Evolutionary conservation across 495 filamentous ascomycete genomes (phyloP).

Genomic region (Rhypophila decipiens): DNA sequence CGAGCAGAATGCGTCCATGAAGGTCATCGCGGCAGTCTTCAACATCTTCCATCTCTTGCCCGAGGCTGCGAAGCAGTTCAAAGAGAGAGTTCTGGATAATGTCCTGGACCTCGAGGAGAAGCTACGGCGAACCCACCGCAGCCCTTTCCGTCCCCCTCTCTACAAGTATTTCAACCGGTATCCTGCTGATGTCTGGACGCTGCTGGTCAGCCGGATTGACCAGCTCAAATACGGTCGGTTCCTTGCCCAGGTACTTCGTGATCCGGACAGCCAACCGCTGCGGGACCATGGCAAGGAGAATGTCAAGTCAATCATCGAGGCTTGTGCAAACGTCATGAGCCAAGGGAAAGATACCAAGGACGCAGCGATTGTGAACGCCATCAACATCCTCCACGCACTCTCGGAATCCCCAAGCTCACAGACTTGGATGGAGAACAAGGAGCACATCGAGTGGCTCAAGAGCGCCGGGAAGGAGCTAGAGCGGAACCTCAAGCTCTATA

Average conservation of each 20-base stretch:
- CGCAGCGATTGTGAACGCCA: constrained; percentile 76
- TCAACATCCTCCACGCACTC: constrained; percentile 76
- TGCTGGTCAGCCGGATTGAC: constrained; percentile 66
- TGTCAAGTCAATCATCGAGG: constrained; percentile 59
- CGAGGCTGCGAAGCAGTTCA: constrained; percentile 80
- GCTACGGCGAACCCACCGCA: constrained; percentile 82
- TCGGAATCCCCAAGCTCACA: constrained; percentile 51
- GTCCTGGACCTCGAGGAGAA: constrained; percentile 83
- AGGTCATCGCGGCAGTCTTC: constrained; percentile 85
- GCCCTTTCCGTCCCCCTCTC: constrained; percentile 87
- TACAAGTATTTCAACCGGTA: constrained; percentile 92
- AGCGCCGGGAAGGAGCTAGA: constrained; percentile 75
- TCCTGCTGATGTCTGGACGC: constrained; percentile 76
- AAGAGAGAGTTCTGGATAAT: constrained; percentile 79
- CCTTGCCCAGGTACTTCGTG: constrained; percentile 79
- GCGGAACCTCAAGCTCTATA: constrained; percentile 59
- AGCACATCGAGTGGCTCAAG: constrained; percentile 59
- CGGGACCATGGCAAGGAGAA: constrained; percentile 69
- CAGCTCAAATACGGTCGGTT: constrained; percentile 89
- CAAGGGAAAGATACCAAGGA: constrained; percentile 58
- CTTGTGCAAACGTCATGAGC: constrained; percentile 52
- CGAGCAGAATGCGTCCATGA: constrained; percentile 86
- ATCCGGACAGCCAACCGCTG: constrained; percentile 67
- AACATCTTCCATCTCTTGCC: constrained; percentile 96
- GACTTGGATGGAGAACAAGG: constrained; percentile 72